A percentile compares a stretch with the other conserved stretches of the same genome.
phyloP scores from a whole-genome alignment of 345 rosid species.

The Punica granatum region DNA sequence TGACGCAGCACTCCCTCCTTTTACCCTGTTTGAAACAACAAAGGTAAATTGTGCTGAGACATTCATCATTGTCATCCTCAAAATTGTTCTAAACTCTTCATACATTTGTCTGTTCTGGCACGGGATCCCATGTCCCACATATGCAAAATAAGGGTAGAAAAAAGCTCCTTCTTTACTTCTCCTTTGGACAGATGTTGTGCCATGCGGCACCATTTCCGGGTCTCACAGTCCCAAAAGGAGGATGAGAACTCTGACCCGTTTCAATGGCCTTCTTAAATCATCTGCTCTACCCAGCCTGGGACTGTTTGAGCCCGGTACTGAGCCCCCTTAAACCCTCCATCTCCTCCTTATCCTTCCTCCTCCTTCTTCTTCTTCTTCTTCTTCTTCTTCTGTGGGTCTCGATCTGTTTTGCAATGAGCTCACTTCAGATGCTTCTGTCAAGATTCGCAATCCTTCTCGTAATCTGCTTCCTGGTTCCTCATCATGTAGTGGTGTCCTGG shows the following conservation, averaged over 20 bases:
- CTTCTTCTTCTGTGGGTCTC: too few relatives aligned
- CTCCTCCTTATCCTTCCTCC: not conserved
- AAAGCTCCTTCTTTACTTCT: not conserved
- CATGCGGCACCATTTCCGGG: slow-evolving; percentile 11
- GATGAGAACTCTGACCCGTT: slow-evolving; percentile 9
- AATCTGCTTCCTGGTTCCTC: not conserved
- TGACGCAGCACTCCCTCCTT: not conserved
- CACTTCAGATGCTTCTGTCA: not conserved
- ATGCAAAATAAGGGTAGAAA: not conserved
- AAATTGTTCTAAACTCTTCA: too few relatives aligned
- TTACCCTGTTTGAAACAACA: not conserved
- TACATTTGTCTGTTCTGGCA: not conserved
- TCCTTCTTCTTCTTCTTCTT: not conserved
- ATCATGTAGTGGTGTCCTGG: not conserved
- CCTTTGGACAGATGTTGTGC: slow-evolving; percentile 15
- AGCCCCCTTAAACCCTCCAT: not conserved
- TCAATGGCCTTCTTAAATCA: not conserved
- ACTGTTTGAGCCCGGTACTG: not conserved
- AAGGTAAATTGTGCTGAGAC: not conserved
- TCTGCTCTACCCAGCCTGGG: too few relatives aligned
- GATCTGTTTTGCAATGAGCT: not conserved
- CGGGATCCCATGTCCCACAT: not conserved
- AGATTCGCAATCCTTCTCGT: not conserved
- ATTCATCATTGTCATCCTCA: not conserved
- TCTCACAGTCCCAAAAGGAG: not conserved